Conservation (phyloP, 2,329 filamentous ascomycete genomes). For the Claviceps sp. region DNA sequence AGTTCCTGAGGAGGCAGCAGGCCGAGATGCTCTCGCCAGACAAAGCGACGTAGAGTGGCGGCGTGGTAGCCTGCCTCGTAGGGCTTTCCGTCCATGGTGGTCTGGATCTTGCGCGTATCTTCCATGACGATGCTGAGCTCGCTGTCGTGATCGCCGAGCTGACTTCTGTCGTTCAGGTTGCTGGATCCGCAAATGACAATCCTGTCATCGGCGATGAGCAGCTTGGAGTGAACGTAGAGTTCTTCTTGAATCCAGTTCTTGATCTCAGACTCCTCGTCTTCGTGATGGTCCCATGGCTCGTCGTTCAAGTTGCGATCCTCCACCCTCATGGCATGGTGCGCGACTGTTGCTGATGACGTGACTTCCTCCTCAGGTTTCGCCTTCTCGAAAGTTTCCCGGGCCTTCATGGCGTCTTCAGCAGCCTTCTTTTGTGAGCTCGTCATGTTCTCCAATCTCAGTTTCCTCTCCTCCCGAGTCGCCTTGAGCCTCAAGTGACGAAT, state of each 20-base stretch:
- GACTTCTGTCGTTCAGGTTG: conserved; percentile 85
- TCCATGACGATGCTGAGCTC: conserved; percentile 86
- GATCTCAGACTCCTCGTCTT: conserved; percentile 58
- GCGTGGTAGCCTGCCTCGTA: conserved; percentile 74
- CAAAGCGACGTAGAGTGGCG: conserved; percentile 62
- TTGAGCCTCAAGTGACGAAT: conserved; percentile 15
- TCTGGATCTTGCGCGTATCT: conserved; percentile 58
- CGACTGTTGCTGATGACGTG: conserved; percentile 35
- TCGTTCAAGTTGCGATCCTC: conserved; percentile 41
- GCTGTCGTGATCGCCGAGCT: conserved; percentile 79
- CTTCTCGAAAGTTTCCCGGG: conserved; percentile 40
- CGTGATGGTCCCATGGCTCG: conserved; percentile 59
- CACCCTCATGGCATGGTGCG: conserved; percentile 70
- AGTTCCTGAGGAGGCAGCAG: conserved; percentile 61
- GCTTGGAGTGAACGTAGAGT: conserved; percentile 86
- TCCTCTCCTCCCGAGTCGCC: conserved; percentile 16
- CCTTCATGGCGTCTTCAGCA: conserved; percentile 28
- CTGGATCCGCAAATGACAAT: conserved; percentile 75
- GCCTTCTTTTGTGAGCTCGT: conserved; percentile 17
- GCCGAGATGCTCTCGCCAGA: conserved; percentile 87
- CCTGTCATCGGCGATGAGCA: conserved; percentile 78
- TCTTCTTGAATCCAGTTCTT: conserved; percentile 91
- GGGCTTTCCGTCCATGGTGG: conserved; percentile 63
- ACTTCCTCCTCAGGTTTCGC: conserved; percentile 25
- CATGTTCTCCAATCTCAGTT: conserved; percentile 2